Base-by-base conservation (phyloP, 2,329 filamentous ascomycete species). In the Aaosphaeria pasadenensis region DNA sequence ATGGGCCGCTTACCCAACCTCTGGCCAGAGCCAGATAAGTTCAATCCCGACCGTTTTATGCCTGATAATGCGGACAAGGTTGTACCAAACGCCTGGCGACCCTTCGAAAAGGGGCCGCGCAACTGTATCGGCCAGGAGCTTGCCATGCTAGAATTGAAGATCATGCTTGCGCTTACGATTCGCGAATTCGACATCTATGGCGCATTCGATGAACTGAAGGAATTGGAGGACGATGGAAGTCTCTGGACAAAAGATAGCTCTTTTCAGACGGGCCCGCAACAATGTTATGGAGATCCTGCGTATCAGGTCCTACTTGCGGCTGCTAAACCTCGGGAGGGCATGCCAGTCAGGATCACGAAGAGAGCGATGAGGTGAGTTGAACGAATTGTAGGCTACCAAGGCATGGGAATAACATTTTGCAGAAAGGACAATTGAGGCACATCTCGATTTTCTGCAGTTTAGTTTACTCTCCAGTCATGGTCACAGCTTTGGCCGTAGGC, bases 101-200 rank as follows among this genome's bases (percentile, higher is more conserved):
- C 71, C 2, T 75, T 75, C 48, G 67, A 72, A 43, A 53, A 60
- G 5, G 73, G 73, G 1, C 62, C 64, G 1, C 53, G 72, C 1
- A 62, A 62, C 5, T 75, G 73, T 47, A 61, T 71, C 28, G 72
- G 73, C 0, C 65, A 71, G 53, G 65, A 66, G 30, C 55, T 75
- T 36, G 71, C 69, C 0, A 55, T 64, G 46, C 57, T 68, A n/a
- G 69, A 74, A 52, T 48, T 73, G 36, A 68, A 66, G 45, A 51
- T 72, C 6, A 53, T 57, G 1, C 50, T 68, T 2, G 64, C 53
- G 5, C 43, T 64, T 28, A 61, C 58, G 2, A 42, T 59, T 13
- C 43, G 60, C 7, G 48, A 57, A 13, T 67, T 63, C 47, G 57
- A 66, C 24, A 50, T 72, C 11, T 39, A 33, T 31, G 33, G 48